These are phyloP conservation scores for Xerocomus amazonicus DNA, from an alignment of 1,284 basidiomycete genomes.

Conservation along the genomic window DNA sequence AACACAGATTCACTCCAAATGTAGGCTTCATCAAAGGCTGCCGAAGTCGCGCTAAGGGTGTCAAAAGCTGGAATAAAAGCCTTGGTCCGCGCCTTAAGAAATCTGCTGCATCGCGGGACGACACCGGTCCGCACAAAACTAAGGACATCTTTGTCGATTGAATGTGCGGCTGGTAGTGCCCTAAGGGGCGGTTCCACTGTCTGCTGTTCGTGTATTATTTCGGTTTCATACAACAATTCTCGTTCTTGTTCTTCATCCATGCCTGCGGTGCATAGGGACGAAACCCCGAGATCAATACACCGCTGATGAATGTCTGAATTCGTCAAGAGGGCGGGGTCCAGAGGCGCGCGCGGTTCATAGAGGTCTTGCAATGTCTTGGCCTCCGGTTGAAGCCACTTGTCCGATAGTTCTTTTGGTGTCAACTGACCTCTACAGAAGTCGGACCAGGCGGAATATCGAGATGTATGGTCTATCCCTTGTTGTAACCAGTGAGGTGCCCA, in stretches of 20 bases:
- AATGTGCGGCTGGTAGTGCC: conserved; percentile 17
- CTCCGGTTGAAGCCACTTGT: conserved; percentile 36
- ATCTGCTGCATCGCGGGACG: background rate
- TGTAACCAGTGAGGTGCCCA: conserved; percentile 42
- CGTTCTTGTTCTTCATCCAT: conserved; percentile 46
- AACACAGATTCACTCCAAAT: conserved; percentile 17
- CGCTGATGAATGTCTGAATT: conserved; percentile 24
- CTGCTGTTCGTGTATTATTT: conserved; percentile 32
- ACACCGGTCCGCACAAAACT: conserved; percentile 21
- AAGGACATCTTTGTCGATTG: conserved; percentile 13
- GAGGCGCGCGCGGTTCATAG: conserved; percentile 22
- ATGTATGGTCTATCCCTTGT: conserved; percentile 41
- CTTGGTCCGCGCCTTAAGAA: background rate
- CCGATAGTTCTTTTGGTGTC: conserved; percentile 11
- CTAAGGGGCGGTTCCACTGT: conserved; percentile 31
- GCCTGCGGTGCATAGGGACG: conserved; percentile 10
- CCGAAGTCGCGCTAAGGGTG: conserved; percentile 3
- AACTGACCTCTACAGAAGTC: conserved; percentile 8
- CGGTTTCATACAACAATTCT: conserved; percentile 41
- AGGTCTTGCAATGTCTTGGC: conserved; percentile 36
- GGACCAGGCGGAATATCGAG: conserved; percentile 33
- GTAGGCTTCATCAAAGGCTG: background rate
- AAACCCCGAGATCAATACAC: conserved; percentile 27
- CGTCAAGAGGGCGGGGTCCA: background rate
- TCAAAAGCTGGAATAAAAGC: conserved; percentile 5